These are phyloP conservation scores for Phytopythium mirpurense DNA, from an alignment of 352 stramenopile genomes.

Conservation along the genomic window DNA sequence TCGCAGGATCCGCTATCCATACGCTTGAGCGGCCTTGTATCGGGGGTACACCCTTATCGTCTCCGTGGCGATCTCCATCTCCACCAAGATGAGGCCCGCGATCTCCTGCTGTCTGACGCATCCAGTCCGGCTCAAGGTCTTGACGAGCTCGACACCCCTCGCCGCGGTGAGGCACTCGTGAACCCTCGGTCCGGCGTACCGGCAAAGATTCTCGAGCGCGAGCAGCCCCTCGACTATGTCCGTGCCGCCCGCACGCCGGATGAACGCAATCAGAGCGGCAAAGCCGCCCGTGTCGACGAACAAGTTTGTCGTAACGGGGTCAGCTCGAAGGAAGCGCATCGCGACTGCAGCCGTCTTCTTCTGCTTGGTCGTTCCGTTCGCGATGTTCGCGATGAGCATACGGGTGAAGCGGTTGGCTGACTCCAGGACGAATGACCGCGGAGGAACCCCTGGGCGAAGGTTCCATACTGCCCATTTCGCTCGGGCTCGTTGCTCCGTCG, in stretches of 20 bases:
- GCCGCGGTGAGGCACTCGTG: neutral
- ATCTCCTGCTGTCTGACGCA: neutral
- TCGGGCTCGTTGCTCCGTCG: neutral
- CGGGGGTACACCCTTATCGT: no score
- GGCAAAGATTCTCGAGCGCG: neutral
- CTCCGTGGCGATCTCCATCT: neutral
- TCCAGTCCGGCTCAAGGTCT: neutral
- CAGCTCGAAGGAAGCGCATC: neutral
- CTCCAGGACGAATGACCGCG: neutral
- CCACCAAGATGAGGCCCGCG: neutral
- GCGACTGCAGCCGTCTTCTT: neutral
- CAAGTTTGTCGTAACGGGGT: neutral
- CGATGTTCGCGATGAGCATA: neutral
- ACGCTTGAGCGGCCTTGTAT: no score
- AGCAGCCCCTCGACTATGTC: neutral
- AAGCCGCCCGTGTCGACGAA: neutral
- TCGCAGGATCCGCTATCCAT: no score
- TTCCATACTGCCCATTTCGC: neutral
- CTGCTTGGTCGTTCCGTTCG: neutral
- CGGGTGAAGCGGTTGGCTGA: neutral
- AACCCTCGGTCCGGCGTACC: neutral
- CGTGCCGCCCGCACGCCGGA: neutral
- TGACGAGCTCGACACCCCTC: neutral
- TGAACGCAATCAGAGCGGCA: neutral
- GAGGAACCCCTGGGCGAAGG: neutral